Evolutionary conservation across 371 early-diverging fungal genomes (phyloP), one percentile per base, ranked within the genome.

Genomic region (Lichtheimia ramosa): DNA sequence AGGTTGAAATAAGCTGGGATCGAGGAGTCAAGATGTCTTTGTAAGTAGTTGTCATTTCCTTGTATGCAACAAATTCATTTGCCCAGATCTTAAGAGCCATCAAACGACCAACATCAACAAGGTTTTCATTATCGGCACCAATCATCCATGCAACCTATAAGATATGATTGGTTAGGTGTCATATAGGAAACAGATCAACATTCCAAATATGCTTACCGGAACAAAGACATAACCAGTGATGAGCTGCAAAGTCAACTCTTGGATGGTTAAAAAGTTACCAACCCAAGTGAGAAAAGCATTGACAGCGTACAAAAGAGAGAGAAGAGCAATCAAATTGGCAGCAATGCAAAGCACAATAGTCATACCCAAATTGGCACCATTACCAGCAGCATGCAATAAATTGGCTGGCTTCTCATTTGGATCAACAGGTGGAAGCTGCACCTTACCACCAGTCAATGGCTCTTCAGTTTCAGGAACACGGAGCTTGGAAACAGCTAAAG

Each of bases 341-440:
- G 81, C 65, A 59, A 96, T 92, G 55, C 93, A 73, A 39, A 91
- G 76, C 34, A 77, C 75, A 39, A 96, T 85, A 48, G 88, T 83
- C 54, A 94, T 81, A 69, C 96, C 96, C 27, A 85, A 81, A 51
- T 88, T 89, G 41, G 96, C 92, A 56, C 96, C 96, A 65, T 90
- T 92, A 61, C 88, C 89, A 58, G 91, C 84, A 15, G 95, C 95
- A 66, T 94, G 94, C 48, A 96, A 72, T 16, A 92, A 64, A 65
- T 93, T 93, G 63, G 75, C 77, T 57, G 83, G 77, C 25, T 82
- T 77, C 2, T 41, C 28, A 20, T 43, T 34, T 0, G 41, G 48
- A 12, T 70, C 66, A 6, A 75, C 72, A 6, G 54, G 70, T 46
- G 46, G 46, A 1, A 46, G 18, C 5, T 10, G 46, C 14, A 88